Conservation (phyloP, 495 filamentous ascomycete species). For the Glonium stellatum region DNA sequence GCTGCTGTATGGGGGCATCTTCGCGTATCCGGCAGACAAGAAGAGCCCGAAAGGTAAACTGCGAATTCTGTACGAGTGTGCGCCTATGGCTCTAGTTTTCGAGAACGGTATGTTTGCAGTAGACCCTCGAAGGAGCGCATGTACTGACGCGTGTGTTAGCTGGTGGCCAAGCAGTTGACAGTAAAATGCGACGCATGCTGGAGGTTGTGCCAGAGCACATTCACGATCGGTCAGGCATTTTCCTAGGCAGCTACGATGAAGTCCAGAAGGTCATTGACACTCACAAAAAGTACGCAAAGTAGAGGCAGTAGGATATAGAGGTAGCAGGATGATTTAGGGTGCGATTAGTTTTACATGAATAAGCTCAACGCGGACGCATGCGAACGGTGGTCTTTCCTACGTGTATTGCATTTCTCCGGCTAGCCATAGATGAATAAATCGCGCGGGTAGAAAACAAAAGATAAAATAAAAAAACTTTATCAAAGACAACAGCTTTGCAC, state of each 20-base stretch:
- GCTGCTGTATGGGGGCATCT: conserved; percentile 89
- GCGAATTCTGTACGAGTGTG: conserved; percentile 95
- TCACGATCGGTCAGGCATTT: conserved; percentile 92
- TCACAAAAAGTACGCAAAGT: conserved; percentile 42
- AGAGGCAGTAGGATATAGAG: conserved; percentile 1
- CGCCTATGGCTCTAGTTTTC: conserved; percentile 98
- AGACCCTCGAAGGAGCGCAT: neutral
- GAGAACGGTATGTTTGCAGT: conserved; percentile 71
- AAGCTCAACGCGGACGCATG: neutral
- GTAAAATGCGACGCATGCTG: conserved; percentile 81
- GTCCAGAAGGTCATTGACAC: conserved; percentile 87
- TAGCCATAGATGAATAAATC: neutral
- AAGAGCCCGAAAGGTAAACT: conserved; percentile 98
- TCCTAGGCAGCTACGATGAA: conserved; percentile 89
- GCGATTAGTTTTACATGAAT: neutral
- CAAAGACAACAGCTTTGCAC: no score
- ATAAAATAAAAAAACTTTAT: neutral
- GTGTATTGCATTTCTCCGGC: neutral
- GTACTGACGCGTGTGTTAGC: conserved; percentile 43
- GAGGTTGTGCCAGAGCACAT: conserved; percentile 87
- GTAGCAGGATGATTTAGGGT: neutral
- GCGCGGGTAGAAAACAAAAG: neutral
- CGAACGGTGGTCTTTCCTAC: neutral
- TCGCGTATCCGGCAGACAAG: conserved; percentile 94
- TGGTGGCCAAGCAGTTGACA: conserved; percentile 85